A percentile compares a stretch with the other conserved stretches of the same genome.
These are phyloP conservation scores for Lipomyces japonicus DNA, from an alignment of 805 yeast species.

Conservation along the genomic window DNA sequence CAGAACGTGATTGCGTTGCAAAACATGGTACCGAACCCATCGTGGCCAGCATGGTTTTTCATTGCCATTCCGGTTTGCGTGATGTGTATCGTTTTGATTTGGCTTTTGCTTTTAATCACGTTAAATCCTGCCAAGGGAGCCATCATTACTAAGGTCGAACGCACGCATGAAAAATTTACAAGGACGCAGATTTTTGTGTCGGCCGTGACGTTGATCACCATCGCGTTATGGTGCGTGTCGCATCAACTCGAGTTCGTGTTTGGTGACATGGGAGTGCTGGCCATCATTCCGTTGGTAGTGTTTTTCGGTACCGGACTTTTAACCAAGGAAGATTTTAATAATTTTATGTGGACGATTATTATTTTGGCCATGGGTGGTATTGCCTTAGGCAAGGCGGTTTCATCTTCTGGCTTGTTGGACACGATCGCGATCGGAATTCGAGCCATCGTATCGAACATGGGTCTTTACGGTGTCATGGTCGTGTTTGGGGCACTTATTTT, in stretches of 20 bases:
- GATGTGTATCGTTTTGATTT: slow-evolving; percentile 60
- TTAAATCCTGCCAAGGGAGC: slow-evolving; percentile 51
- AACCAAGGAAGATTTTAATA: slow-evolving; percentile 87
- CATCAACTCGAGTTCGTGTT: slow-evolving; percentile 65
- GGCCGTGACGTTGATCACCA: slow-evolving; percentile 64
- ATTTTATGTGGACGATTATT: slow-evolving; percentile 94
- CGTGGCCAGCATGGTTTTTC: slow-evolving; percentile 93
- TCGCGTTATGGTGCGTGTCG: slow-evolving; percentile 84
- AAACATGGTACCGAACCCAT: slow-evolving; percentile 74
- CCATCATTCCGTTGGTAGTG: slow-evolving; percentile 83
- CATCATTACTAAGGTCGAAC: slow-evolving; percentile 55
- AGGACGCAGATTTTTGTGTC: slow-evolving; percentile 72
- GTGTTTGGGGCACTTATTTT: slow-evolving; percentile 79
- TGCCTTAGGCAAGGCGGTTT: slow-evolving; percentile 91
- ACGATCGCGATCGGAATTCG: slow-evolving; percentile 74
- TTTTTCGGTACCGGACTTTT: slow-evolving; percentile 88
- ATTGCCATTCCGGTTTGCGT: slow-evolving; percentile 77
- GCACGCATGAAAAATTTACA: slow-evolving; percentile 63
- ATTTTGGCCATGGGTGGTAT: slow-evolving; percentile 97
- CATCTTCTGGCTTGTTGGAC: slow-evolving; percentile 79
- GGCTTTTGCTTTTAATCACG: slow-evolving; percentile 66
- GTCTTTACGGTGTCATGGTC: slow-evolving; percentile 67
- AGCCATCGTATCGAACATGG: slow-evolving; percentile 57
- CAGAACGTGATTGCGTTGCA: slow-evolving; percentile 90
- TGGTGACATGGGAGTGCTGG: slow-evolving; percentile 97